Evolutionary conservation across 208 protist species (phyloP).

Genomic region (Leishmania major): DNA sequence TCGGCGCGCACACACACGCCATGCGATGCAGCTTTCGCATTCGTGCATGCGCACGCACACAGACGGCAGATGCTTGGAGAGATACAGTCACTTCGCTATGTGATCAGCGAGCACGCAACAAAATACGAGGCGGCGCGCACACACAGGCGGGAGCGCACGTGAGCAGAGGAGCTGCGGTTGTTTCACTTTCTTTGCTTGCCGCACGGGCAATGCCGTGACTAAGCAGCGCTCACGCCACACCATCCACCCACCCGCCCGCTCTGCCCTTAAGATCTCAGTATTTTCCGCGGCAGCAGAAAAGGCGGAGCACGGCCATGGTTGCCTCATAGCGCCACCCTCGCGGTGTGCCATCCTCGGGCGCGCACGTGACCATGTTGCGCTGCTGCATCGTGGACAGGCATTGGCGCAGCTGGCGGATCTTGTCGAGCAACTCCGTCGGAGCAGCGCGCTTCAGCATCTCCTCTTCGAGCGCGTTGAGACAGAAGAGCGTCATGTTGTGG

Average conservation of each 20-base stretch:
- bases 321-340: conserved; percentile 61
- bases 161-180: not conserved
- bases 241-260: not conserved
- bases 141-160: not conserved
- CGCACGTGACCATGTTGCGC: conserved; percentile 12
- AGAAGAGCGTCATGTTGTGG: conserved; percentile 85
- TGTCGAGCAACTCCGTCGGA: conserved; percentile 48
- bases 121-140: not conserved
- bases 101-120: not conserved
- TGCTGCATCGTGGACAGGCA: conserved; percentile 50
- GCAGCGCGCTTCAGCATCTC: conserved; percentile 66
- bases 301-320: conserved; percentile 61
- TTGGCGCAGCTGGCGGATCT: conserved; percentile 64
- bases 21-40: not conserved
- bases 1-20: too few species aligned
- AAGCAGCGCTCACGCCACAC: not conserved
- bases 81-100: not conserved
- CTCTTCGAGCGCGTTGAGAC: conserved; percentile 75
- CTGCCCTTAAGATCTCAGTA: conserved; percentile 4
- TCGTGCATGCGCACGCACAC: not conserved
- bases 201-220: not conserved
- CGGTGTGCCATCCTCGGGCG: conserved; percentile 15
- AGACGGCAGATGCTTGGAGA: not conserved
- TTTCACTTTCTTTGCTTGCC: not conserved
- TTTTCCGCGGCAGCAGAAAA: conserved; percentile 62